Percentiles rank a stretch among this genome's conserved stretches.
These are phyloP conservation scores for Halenospora varia DNA, from an alignment of 495 filamentous ascomycete genomes.

Conservation along the genomic window DNA sequence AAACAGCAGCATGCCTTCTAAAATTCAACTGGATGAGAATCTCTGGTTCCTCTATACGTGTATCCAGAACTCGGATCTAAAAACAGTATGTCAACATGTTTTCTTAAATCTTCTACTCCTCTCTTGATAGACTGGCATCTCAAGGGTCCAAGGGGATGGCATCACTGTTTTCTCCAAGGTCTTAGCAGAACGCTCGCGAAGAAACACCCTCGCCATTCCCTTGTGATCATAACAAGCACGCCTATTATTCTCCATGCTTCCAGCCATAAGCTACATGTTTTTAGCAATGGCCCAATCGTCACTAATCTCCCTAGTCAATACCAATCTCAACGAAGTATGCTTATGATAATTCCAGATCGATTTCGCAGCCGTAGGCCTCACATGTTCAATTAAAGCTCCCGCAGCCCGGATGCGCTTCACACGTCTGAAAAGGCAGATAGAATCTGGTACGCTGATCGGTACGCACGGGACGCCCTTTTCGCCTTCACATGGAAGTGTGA, in stretches of 20 bases:
- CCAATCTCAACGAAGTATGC: neutral
- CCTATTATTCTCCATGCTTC: neutral
- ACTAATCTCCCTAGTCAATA: neutral
- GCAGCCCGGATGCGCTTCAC: conserved; percentile 37
- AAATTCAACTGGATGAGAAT: conserved; percentile 29
- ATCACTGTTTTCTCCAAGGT: too few species aligned
- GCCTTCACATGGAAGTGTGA: too few species aligned
- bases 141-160: too few species aligned
- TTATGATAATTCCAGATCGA: conserved; percentile 30
- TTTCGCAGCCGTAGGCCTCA: conserved; percentile 30
- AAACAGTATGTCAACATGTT: conserved; percentile 26
- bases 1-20: conserved; percentile 24
- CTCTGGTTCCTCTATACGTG: conserved; percentile 38
- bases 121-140: too few species aligned
- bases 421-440: conserved; percentile 33
- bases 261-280: too few species aligned
- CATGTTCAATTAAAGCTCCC: conserved; percentile 28
- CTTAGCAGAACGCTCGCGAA: too few species aligned
- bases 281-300: too few species aligned
- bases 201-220: too few species aligned
- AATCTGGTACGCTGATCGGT: conserved; percentile 25
- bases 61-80: conserved; percentile 31
- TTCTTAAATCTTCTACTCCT: neutral
- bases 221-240: too few species aligned
- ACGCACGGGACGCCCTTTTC: conserved; percentile 20